Base-by-base conservation (phyloP, 345 rosid species). In the Arabis alpina region DNA sequence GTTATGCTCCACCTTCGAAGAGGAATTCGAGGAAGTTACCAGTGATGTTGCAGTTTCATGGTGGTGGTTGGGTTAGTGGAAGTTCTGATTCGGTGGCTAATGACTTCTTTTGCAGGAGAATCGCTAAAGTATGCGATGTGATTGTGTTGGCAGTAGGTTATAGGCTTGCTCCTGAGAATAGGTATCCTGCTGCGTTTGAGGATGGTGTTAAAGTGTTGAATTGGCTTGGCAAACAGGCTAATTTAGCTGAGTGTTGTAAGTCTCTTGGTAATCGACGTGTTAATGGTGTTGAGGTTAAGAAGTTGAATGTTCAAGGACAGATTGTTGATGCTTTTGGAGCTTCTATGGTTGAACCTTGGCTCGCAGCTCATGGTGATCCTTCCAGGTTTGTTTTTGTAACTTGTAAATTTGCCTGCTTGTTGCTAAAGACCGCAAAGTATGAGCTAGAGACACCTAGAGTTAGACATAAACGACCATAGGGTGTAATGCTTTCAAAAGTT, bases 1-100 rank as follows among this genome's bases (percentile, higher is more conserved):
- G 95, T 3, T 92, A 88, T 30, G 77, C 85, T 12, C 92, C 96
- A 6, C 59, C 80, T 19, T 53, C 63, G 0, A 6, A 39, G 10
- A 81, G 80, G 10, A 81, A 60, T 50, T 59, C 53, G 2, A 64
- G 87, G 80, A 89, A 72, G 77, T 71, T 93, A 42, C 96, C 98
- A 25, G 88, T 89, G 78, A 81, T 91, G 79, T 53, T 91, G 83
- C 96, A 89, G 85, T 93, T 93, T 70, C 98, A 93, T 10, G 97
- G 96, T n/a, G 98, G 98, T 4, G 97, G 92, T 61, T 91, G 88
- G 61, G 91, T 91, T 36, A 80, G 88, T 16, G 96, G 96, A 69
- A 85, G 96, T 59, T 86, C 84, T 54, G 89, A 80, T 53, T 80
- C 92, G 13, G 83, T 74, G 51, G 79, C 71, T 12, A 90, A 90